Base-by-base conservation (phyloP, 1,284 basidiomycete genomes). In the Cryptococcus jaspeensis region DNA sequence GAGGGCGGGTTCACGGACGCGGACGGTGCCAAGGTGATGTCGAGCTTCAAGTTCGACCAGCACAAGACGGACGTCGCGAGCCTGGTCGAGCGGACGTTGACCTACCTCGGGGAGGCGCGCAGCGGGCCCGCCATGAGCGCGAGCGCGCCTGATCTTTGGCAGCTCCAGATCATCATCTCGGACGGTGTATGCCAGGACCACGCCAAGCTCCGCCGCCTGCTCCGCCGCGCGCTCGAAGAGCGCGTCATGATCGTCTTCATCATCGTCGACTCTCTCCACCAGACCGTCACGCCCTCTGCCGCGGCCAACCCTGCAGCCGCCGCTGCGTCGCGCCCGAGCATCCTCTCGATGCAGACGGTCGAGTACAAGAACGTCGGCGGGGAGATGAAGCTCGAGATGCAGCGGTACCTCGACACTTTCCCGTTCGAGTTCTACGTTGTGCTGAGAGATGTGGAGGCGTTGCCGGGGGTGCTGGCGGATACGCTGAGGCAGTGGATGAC, bases 381-480 rank as follows among this genome's bases (percentile, higher is more conserved):
- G 20, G 75, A 77, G 60, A 87, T 94, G 85, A 89, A 97, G 77
- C 80, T 99, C 65, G 85, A 90, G 71, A 86, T 97, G 81, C 84
- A 89, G 67, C 85, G 90, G 49, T 98, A 98, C 75, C 78, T 97
- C 66, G 93, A 98, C 72, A 89, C 91, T 3, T 99, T 99, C 84
- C 96, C 96, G 0, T 99, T 99, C 79, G 92, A 97, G 79, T 96
- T 96, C 75, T 99, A 94, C 67, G 89, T 98, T 50, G 89, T 99
- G 16, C 79, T 99, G 45, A 82, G 92, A 59, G 86, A 90, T 67
- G 92, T 96, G 40, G 92, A 96, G 75, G 86, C 92, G 5, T 80
- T 99, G 43, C 96, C 96, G 0, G 89, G 92, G 54, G 91, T 98
- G 13, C 79, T 99, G 60, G 84, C 90, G n/a, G 86, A 88, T 43